Evolutionary conservation across 2,329 filamentous ascomycete species (phyloP), one percentile per base, ranked within the genome.

Genomic region (Sporothrix protearum): DNA sequence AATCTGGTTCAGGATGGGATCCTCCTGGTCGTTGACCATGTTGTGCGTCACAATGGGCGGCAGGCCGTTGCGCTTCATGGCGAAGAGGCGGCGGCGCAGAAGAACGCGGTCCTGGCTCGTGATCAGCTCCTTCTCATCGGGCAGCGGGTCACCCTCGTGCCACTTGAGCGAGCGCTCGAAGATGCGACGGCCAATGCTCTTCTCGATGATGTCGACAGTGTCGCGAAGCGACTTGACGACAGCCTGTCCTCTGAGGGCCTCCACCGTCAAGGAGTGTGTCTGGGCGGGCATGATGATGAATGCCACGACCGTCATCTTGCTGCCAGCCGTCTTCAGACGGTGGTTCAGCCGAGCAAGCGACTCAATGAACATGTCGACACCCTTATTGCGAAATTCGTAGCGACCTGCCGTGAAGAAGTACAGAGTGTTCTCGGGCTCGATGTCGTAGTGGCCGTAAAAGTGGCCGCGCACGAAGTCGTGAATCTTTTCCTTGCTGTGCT

Each of bases 241-340:
- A 0, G 96, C 96, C 81, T 99, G 96, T 61, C 96, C 96, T 82
- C 97, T 97, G 74, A 99, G 87, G 0, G 96, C 93, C 80, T 98
- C 96, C 1, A 98, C 96, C 0, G 96, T 97, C 70, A 99, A 86
- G 0, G 95, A 97, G 8, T 93, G 92, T 1, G 95, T 98, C 82
- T 98, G 94, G 0, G 96, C 96, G 2, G 96, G 96, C 93, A 99
- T 97, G 80, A 99, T 98, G 81, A 99, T 92, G 80, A 99, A 99
- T 25, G 96, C 95, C 22, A 99, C 95, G 8, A 99, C 91, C 0
- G 96, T 98, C 79, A 91, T 94, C 82, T 96, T 96, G 76, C 93
- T 97, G 66, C 93, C 93, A 8, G 89, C 82, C 68, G 83, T 82
- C 87, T 98, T 98, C 78, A 99, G 88, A 51, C 92, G 89, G 84